Conservation (phyloP, 2,329 filamentous ascomycete species). For the Aquanectria penicillioides region DNA sequence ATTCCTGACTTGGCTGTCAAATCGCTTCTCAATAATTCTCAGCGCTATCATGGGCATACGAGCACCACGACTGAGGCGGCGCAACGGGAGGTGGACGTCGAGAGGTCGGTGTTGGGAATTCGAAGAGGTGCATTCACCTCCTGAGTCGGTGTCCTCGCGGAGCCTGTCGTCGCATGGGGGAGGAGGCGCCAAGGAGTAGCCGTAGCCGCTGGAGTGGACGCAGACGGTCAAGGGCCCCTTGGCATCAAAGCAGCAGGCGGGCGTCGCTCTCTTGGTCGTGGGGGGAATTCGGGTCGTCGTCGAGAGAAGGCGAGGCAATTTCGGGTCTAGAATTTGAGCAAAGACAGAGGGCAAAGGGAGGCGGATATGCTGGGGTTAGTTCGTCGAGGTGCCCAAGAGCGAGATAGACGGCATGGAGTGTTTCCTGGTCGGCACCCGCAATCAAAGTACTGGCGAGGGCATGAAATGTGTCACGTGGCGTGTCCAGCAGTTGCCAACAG, state of each 20-base stretch:
- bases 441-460: conserved; percentile 40
- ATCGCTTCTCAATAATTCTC: conserved; percentile 33
- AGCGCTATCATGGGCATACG: conserved; percentile 43
- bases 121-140: conserved; percentile 45
- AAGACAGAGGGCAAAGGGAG: conserved; percentile 33
- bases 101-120: conserved; percentile 35
- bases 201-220: conserved; percentile 38
- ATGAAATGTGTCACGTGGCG: conserved; percentile 42
- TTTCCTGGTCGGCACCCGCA: conserved; percentile 27
- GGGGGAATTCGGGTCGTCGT: conserved; percentile 16
- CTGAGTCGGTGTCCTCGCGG: conserved; percentile 43
- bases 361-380: conserved; percentile 28
- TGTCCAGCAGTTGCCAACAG: conserved; percentile 34
- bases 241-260: conserved; percentile 27
- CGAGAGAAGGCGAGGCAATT: conserved; percentile 17
- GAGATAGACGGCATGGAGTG: conserved; percentile 35
- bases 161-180: conserved; percentile 48
- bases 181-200: conserved; percentile 39
- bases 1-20: conserved; percentile 39
- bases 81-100: conserved; percentile 32
- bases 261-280: conserved; percentile 16
- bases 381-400: conserved; percentile 36
- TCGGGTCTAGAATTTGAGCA: conserved; percentile 6
- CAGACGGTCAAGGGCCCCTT: conserved; percentile 37
- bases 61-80: conserved; percentile 39